Evolutionary conservation across 2,329 filamentous ascomycete genomes (phyloP), one percentile per base, ranked within the genome.

Genomic region (Dothistroma pini): DNA sequence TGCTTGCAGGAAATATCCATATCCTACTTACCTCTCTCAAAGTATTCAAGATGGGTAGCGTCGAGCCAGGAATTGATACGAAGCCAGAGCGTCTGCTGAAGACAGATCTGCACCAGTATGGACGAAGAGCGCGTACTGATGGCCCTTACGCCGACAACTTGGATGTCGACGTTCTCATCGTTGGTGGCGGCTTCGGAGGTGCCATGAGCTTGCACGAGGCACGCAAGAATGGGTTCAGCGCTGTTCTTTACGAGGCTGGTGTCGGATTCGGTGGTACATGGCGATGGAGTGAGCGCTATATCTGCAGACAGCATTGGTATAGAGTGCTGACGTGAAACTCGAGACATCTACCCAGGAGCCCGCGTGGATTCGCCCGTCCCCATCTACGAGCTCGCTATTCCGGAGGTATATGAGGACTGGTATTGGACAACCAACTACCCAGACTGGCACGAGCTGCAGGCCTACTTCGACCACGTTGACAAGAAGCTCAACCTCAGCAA

Each of bases 391-490:
- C 54, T 70, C 5, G 63, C 67, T 4, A 74, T 81, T 48, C 76
- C 77, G 11, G 78, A 82, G 61, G 74, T 81, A 22, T 81, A 76
- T 72, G 77, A 79, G 68, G 80, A 80, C 7, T 87, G 83, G 84
- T 84, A 76, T 35, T 88, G 84, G 71, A 70, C 66, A 2, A 68
- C 69, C 25, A 70, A 72, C 54, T 75, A 72, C 53, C 71, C 72
- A 19, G 67, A 67, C 54, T 69, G 64, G 63, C 51, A 64, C 19
- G 84, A 87, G 50, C 74, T 87, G 2, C 78, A 81, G 14, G 70
- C 69, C 4, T 88, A 88, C 70, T 88, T 88, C 68, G 79, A 84
- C 16, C 81, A 85, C 54, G 80, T 85, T 19, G 84, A 86, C 57
- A 81, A 81, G 59, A 77, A 81, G 4, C 66, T 85, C 7, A 73